Evolutionary conservation across 768 basidiomycete genomes (phyloP).

Genomic region (Terana coerulea): DNA sequence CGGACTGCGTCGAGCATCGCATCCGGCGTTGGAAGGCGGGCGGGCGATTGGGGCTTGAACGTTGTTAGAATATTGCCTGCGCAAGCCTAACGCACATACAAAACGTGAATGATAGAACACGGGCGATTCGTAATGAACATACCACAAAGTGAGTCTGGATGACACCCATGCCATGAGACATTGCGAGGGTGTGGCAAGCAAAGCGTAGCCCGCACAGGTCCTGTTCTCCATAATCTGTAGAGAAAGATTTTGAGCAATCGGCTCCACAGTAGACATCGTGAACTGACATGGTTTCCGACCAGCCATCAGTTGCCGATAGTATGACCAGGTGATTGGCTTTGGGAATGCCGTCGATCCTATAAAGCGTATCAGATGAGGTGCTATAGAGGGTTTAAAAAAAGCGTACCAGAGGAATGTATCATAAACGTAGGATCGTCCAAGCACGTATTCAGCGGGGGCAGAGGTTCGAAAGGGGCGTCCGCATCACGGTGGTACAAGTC

Average conservation of each 20-base stretch:
- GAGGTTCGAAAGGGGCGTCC: background rate
- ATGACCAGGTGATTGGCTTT: slow-evolving; percentile 17
- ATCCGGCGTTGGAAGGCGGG: slow-evolving; percentile 21
- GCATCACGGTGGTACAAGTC: slow-evolving; percentile 12
- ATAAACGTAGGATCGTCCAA: slow-evolving; percentile 10
- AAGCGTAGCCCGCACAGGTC: slow-evolving; percentile 21
- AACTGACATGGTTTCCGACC: background rate
- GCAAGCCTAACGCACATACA: slow-evolving; percentile 15
- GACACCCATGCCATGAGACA: slow-evolving; percentile 28
- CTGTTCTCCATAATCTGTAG: slow-evolving; percentile 23
- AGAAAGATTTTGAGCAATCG: background rate
- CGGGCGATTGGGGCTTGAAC: slow-evolving; percentile 23
- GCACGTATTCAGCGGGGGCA: slow-evolving; percentile 2
- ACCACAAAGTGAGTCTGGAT: slow-evolving; percentile 21
- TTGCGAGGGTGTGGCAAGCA: slow-evolving; percentile 21
- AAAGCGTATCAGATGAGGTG: background rate
- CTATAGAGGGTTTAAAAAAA: background rate
- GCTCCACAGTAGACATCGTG: background rate
- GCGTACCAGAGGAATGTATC: slow-evolving; percentile 22
- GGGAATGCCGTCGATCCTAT: slow-evolving; percentile 21
- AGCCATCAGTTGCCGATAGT: slow-evolving; percentile 2
- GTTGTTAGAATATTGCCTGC: slow-evolving; percentile 20
- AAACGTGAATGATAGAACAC: background rate
- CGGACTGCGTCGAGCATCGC: slow-evolving; percentile 18
- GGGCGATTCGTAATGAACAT: background rate